phyloP scores from a whole-genome alignment of 169 alveolate genomes.

The Plasmodium malariae region DNA sequence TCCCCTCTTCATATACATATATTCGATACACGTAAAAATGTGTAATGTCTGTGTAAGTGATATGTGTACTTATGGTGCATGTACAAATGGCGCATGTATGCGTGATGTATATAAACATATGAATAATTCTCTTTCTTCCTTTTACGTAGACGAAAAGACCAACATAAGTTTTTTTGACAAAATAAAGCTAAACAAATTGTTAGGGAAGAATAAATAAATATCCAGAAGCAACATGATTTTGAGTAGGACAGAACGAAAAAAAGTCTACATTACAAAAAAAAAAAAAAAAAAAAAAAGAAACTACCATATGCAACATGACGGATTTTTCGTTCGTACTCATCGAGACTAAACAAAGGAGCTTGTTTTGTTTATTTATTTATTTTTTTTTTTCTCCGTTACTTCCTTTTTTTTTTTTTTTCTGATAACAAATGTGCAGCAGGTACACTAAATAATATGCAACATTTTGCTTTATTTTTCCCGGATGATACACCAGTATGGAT shows the following conservation, averaged over 20 bases:
- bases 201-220: slow-evolving; percentile 30
- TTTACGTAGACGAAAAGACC: background rate
- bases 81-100: background rate
- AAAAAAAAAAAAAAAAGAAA: slow-evolving; percentile 9
- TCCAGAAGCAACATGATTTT: background rate
- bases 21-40: too few relatives aligned
- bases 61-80: too few relatives aligned
- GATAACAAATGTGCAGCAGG: too few relatives aligned
- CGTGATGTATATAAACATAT: background rate
- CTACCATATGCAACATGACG: too few relatives aligned
- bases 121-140: background rate
- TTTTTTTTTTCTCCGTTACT: background rate
- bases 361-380: too few relatives aligned
- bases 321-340: too few relatives aligned
- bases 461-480: too few relatives aligned
- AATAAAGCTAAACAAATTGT: slow-evolving; percentile 55
- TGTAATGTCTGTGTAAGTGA: too few relatives aligned
- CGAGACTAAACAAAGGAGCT: too few relatives aligned
- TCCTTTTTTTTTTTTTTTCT: background rate
- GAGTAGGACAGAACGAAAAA: background rate
- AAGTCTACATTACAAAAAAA: background rate
- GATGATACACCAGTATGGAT: too few relatives aligned
- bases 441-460: too few relatives aligned
- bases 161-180: slow-evolving; percentile 40
- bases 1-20: too few relatives aligned